Evolutionary conservation across 129 eudicot species (phyloP), one percentile per base, ranked within the genome.

Genomic region (Flaveria linearis): DNA sequence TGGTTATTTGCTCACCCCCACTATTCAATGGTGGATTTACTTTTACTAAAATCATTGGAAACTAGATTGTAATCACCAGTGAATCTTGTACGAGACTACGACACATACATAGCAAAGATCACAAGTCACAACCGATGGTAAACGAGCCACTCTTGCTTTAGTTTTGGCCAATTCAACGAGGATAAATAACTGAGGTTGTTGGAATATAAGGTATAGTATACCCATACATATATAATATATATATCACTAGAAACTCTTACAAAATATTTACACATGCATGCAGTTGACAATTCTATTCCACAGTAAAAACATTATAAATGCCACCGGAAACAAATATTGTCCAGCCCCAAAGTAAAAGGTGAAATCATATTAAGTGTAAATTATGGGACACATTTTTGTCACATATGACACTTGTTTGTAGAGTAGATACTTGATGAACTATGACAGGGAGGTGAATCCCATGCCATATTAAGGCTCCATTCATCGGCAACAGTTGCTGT

Each of bases 371-470:
- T 57, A 57, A 22, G 1, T 12, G 13, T 10, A 57, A 20, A 45
- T 45, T 9, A 45, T 45, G 50, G 22, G 28, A 46, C 14, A 17
- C 18, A 4, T 58, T 58, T 68, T 62, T 2, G 5, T 46, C 45
- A 83, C 17, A 76, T 50, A 76, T 81, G 82, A 69, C 87, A 86
- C 52, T 83, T 81, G 69, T 87, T 86, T n/a, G 89, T 82, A 11
- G 92, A 85, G 69, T 82, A 83, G 36, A 86, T 86, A 42, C 91
- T 70, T 47, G 96, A 92, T 52, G 85, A 82, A 65, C 88, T 88
- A 69, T 85, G 85, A 36, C 90, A 86, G 76, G 96, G 86, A 23
- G 93, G 78, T 33, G 96, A 88, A 30, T 88, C 96, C 96, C 96
- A 92, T 67, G 87, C 78, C 83, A 77, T 62, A 71, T 67, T 83